Base-by-base conservation (phyloP, 176 grass and related monocot species). In the Poa annua region DNA sequence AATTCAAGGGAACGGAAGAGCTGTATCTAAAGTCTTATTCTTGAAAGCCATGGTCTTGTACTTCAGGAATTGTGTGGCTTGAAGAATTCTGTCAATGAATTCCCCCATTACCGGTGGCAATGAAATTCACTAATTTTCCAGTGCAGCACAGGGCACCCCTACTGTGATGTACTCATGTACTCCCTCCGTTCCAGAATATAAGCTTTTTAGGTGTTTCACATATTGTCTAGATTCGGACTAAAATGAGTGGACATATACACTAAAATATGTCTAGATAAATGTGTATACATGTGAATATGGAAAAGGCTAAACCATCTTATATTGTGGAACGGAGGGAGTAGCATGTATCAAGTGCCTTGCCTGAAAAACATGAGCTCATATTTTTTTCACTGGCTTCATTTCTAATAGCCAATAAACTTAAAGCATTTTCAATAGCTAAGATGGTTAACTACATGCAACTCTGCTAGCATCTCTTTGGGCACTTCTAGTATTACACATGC, bases 351-450 rank as follows among this genome's bases (percentile, higher is more conserved):
- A 16, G 22, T 26, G 62, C 55, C 9, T 84, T 77, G 38, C 36
- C 36, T 77, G 44, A 64, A 42, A 48, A 35, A 26, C 24, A 73
- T 11, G 64, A 47, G 11, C 45, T 75, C 41, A 50, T 34, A 29
- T 51, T 76, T 84, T 84, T 50, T 36, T 51, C 14, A 54, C 15
- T 66, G 33, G 19, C 81, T n/a, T 44, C 67, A 14, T 71, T 64
- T 54, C 1, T 55, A 74, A 15, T 53, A 74, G 7, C 4, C 22
- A 17, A 48, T 32, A 80, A 54, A 74, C 45, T 60, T 52, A 39
- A 71, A 42, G 24, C 59, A 66, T 13, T 47, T 75, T 80, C 54
- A 78, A 64, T 65, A 72, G 63, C 61, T 76, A 76, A 81, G 47
- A 75, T 81, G 11, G 47, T 56, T 38, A 57, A 57, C n/a, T 24